These are phyloP conservation scores for Verticillium klebahnii DNA, from an alignment of 2,329 filamentous ascomycete genomes.

Conservation along the genomic window DNA sequence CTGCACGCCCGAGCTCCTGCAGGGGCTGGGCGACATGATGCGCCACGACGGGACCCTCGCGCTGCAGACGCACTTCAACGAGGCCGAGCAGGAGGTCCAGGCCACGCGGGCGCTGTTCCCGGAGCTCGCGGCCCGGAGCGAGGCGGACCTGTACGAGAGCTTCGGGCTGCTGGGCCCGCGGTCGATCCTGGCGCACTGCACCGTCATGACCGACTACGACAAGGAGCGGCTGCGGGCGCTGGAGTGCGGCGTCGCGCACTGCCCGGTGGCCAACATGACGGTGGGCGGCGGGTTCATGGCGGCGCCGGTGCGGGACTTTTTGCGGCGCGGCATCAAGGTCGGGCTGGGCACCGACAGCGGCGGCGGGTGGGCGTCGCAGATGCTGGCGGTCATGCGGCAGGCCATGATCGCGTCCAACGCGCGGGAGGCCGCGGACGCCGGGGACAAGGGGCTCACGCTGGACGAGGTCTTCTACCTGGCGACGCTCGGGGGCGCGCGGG, in stretches of 20 bases:
- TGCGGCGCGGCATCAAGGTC: conserved; percentile 56
- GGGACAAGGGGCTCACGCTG: conserved; percentile 32
- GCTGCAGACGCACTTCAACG: conserved; percentile 66
- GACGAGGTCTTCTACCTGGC: conserved; percentile 55
- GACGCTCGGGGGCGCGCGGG: conserved; percentile 55
- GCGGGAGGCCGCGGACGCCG: conserved; percentile 35
- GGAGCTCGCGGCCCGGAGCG: conserved; percentile 37
- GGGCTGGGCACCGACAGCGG: conserved; percentile 62
- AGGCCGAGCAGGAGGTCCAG: conserved; percentile 55
- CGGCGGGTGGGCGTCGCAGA: conserved; percentile 56
- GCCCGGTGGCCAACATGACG: conserved; percentile 60
- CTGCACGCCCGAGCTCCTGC: conserved; percentile 49
- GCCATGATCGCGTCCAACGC: conserved; percentile 52
- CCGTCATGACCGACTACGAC: conserved; percentile 55
- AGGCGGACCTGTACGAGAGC: conserved; percentile 55
- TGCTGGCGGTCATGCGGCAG: conserved; percentile 54
- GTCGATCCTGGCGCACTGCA: conserved; percentile 64
- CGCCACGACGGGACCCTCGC: conserved; percentile 40
- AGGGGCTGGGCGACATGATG: conserved; percentile 51
- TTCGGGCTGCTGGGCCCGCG: conserved; percentile 49
- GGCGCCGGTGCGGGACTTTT: conserved; percentile 53
- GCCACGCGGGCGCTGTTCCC: conserved; percentile 53
- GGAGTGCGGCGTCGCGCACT: conserved; percentile 58
- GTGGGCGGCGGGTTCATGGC: conserved; percentile 59
- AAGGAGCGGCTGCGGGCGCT: conserved; percentile 39